Evolutionary conservation across 2,329 filamentous ascomycete genomes (phyloP).

Genomic region (Epichloe coenophiala): DNA sequence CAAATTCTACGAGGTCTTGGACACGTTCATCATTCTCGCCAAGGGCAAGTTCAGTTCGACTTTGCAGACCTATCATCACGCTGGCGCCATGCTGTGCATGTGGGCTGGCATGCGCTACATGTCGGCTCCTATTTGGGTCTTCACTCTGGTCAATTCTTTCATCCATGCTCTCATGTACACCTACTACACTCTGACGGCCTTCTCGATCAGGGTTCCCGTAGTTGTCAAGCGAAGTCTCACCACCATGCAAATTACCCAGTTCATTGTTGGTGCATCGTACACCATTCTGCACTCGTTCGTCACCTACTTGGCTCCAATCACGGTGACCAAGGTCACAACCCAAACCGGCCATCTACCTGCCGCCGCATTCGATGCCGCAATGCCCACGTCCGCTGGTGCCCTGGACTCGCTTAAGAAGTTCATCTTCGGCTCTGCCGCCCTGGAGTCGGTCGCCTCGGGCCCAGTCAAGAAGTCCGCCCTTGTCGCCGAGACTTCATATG

Average conservation of each 20-base stretch:
- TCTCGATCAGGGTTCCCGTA: slow-evolving; percentile 64
- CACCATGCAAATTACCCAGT: slow-evolving; percentile 80
- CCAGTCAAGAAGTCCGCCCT: slow-evolving; percentile 15
- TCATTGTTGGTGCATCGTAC: slow-evolving; percentile 65
- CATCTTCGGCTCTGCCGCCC: slow-evolving; percentile 32
- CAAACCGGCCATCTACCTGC: slow-evolving; percentile 13
- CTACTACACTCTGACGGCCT: slow-evolving; percentile 81
- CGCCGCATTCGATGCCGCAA: slow-evolving; percentile 15
- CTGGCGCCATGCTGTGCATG: slow-evolving; percentile 98
- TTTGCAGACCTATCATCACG: slow-evolving; percentile 97
- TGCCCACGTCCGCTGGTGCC: slow-evolving; percentile 21
- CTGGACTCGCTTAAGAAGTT: slow-evolving; percentile 36
- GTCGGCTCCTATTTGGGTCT: slow-evolving; percentile 95
- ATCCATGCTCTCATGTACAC: slow-evolving; percentile 98
- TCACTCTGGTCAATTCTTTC: slow-evolving; percentile 82
- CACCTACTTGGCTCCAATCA: slow-evolving; percentile 62
- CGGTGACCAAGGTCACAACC: slow-evolving; percentile 24
- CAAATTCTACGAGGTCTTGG: slow-evolving; percentile 97
- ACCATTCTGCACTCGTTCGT: slow-evolving; percentile 77
- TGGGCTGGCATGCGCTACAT: slow-evolving; percentile 97
- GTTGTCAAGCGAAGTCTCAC: slow-evolving; percentile 75
- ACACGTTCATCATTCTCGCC: slow-evolving; percentile 88
- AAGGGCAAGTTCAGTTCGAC: slow-evolving; percentile 95
- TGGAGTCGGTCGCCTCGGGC: slow-evolving; percentile 24
- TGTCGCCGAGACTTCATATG: slow-evolving; percentile 23